phyloP scores from a whole-genome alignment of 108 stramenopile species.

The Cyclostephanos invisitatus region DNA sequence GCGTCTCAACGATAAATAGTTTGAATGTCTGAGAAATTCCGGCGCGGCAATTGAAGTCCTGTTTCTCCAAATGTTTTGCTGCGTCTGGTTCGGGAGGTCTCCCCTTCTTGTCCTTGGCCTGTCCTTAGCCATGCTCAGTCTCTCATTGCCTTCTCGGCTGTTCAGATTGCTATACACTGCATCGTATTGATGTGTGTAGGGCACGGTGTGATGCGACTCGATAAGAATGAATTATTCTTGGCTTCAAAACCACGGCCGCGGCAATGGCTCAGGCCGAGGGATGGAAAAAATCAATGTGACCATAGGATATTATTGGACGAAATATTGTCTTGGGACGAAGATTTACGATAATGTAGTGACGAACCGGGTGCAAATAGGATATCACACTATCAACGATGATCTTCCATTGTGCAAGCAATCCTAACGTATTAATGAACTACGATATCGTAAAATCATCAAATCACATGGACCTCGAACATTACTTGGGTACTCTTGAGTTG shows the following conservation, averaged over 20 bases:
- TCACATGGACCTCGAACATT: conserved; percentile 30
- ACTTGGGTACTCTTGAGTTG: conserved; percentile 21
- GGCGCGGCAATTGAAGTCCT: conserved; percentile 73
- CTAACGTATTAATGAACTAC: too few relatives aligned
- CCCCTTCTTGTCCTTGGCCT: conserved; percentile 70
- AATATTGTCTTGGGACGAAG: too few relatives aligned
- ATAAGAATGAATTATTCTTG: conserved; percentile 74
- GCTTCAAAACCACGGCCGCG: conserved; percentile 92
- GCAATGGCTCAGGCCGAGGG: conserved; percentile 93
- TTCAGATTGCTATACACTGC: conserved; percentile 87
- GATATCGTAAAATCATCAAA: conserved; percentile 18
- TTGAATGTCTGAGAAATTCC: conserved; percentile 53
- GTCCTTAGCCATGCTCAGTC: conserved; percentile 85
- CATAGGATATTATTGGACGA: too few relatives aligned
- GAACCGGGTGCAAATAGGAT: too few relatives aligned
- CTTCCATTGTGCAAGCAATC: too few relatives aligned
- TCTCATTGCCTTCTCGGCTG: conserved; percentile 77
- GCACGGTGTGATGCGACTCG: conserved; percentile 63
- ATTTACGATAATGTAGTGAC: too few relatives aligned
- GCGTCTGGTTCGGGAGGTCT: conserved; percentile 88
- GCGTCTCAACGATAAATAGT: conserved; percentile 44
- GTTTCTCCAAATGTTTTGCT: conserved; percentile 92
- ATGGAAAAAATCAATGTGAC: conserved; percentile 54
- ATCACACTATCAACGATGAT: too few relatives aligned
- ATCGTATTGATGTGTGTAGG: conserved; percentile 69